Percentiles rank a stretch among this genome's conserved stretches.
These are phyloP conservation scores for Tricharina praecox DNA, from an alignment of 495 filamentous ascomycete species.

Conservation along the genomic window DNA sequence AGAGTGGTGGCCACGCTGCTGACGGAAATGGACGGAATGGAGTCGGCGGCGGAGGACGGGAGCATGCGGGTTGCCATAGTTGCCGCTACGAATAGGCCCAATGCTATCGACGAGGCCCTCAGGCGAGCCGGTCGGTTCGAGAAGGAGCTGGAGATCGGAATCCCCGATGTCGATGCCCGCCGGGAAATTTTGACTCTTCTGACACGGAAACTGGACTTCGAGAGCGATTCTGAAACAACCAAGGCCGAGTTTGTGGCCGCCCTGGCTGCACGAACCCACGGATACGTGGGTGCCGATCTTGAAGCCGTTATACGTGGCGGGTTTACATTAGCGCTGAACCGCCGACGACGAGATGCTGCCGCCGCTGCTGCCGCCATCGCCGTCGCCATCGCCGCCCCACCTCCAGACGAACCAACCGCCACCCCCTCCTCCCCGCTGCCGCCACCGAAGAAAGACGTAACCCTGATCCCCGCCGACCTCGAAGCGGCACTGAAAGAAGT, in stretches of 20 bases:
- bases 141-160: constrained; percentile 59
- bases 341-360: constrained; percentile 5
- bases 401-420: not conserved
- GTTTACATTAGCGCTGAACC: constrained; percentile 14
- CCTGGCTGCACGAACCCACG: constrained; percentile 45
- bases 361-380: not conserved
- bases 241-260: constrained; percentile 18
- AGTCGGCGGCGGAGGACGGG: constrained; percentile 26
- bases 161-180: constrained; percentile 56
- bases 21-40: constrained; percentile 36
- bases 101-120: constrained; percentile 57
- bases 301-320: constrained; percentile 32
- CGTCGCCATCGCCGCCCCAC: not conserved
- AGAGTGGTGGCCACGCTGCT: constrained; percentile 34
- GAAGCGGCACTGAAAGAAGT: constrained; percentile 39
- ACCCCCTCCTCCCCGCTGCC: not conserved
- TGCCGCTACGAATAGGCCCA: constrained; percentile 52
- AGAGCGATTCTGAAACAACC: constrained; percentile 31
- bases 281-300: constrained; percentile 51
- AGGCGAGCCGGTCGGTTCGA: constrained; percentile 49
- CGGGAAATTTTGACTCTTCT: constrained; percentile 53
- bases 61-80: constrained; percentile 45
- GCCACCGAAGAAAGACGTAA: constrained; percentile 10
- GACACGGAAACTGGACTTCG: constrained; percentile 20
- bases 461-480: constrained; percentile 35